Evolutionary conservation across 2,329 filamentous ascomycete genomes (phyloP).

Genomic region (Chaetomiaceae sp.): DNA sequence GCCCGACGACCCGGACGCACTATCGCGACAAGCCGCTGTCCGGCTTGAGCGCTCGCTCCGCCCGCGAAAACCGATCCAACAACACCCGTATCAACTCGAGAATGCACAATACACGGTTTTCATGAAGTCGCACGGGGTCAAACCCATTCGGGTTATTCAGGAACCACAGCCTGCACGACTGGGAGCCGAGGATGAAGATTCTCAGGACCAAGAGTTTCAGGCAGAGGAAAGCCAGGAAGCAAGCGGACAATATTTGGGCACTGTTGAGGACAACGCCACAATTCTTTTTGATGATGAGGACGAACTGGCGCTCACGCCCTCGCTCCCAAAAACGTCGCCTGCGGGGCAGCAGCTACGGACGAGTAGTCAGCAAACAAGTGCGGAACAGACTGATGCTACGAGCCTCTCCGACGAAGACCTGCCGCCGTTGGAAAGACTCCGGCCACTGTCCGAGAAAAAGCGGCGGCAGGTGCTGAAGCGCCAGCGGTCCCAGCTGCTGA

Average conservation of each 20-base stretch:
- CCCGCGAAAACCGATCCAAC: conserved; percentile 54
- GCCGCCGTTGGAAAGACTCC: conserved; percentile 24
- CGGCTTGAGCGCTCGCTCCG: conserved; percentile 46
- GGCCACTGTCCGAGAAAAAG: conserved; percentile 14
- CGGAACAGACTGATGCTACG: conserved; percentile 28
- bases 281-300: conserved; percentile 24
- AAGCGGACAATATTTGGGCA: conserved; percentile 11
- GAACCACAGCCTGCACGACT: conserved; percentile 22
- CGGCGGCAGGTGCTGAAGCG: conserved; percentile 20
- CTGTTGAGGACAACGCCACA: conserved; percentile 18
- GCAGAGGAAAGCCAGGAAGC: conserved; percentile 43
- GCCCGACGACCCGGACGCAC: conserved; percentile 9
- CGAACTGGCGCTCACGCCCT: conserved; percentile 27
- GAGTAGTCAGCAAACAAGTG: conserved; percentile 27
- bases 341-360: conserved; percentile 15
- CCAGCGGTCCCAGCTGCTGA: conserved; percentile 15
- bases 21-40: conserved; percentile 23
- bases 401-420: conserved; percentile 30
- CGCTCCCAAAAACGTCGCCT: conserved; percentile 26
- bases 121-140: conserved; percentile 49
- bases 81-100: conserved; percentile 54
- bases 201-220: conserved; percentile 45
- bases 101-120: conserved; percentile 47
- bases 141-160: conserved; percentile 41
- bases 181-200: conserved; percentile 35